Evolutionary conservation across 2,329 filamentous ascomycete genomes (phyloP).

Genomic region (Apiospora saccharicola): DNA sequence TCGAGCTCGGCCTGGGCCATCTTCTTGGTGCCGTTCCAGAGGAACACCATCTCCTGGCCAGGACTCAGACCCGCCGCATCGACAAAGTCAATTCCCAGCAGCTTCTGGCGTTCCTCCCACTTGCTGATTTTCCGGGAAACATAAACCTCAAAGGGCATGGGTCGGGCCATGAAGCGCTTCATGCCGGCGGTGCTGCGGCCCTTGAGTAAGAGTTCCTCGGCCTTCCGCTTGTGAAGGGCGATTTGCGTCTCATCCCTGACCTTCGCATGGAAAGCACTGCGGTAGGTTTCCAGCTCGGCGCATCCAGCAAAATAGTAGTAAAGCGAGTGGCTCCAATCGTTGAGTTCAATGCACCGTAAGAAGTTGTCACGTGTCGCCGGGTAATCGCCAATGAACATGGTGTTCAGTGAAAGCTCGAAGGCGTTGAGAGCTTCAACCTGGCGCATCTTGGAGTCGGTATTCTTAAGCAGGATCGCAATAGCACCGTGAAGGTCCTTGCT

Average conservation of each 20-base stretch:
- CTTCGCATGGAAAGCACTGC: conserved; percentile 59
- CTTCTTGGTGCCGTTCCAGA: conserved; percentile 89
- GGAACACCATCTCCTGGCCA: conserved; percentile 88
- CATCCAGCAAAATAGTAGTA: conserved; percentile 90
- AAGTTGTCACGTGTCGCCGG: conserved; percentile 77
- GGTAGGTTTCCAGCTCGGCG: conserved; percentile 83
- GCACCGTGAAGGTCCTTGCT: conserved; percentile 72
- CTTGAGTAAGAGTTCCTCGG: conserved; percentile 74
- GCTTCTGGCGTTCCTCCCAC: conserved; percentile 81
- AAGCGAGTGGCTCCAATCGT: conserved; percentile 88
- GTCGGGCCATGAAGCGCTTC: conserved; percentile 88
- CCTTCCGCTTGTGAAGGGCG: conserved; percentile 58
- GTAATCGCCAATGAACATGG: conserved; percentile 83
- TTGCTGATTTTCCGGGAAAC: conserved; percentile 84
- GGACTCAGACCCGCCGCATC: conserved; percentile 86
- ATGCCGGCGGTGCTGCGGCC: conserved; percentile 79
- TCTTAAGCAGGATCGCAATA: conserved; percentile 67
- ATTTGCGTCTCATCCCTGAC: conserved; percentile 73
- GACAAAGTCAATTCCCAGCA: conserved; percentile 70
- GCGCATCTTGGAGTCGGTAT: conserved; percentile 76
- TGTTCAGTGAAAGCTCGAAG: conserved; percentile 83
- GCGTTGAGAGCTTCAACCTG: conserved; percentile 86
- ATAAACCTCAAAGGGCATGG: conserved; percentile 90
- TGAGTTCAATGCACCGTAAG: conserved; percentile 76
- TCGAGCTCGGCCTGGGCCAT: conserved; percentile 74